Evolutionary conservation across 2,329 filamentous ascomycete genomes (phyloP).

Genomic region (Fusarium nisikadoi): DNA sequence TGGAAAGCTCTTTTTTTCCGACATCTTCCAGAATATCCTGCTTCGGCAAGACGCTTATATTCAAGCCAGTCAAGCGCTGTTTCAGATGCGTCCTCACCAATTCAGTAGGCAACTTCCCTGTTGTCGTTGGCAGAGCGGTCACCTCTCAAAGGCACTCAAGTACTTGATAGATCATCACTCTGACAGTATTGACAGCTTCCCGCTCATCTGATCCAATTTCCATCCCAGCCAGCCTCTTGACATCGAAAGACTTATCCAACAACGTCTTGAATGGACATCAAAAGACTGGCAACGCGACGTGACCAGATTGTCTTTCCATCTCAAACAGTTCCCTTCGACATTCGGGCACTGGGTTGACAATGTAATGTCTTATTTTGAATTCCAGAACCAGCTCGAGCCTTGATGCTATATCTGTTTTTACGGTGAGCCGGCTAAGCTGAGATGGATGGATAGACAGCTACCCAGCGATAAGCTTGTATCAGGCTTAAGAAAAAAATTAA

Average conservation of each 20-base stretch:
- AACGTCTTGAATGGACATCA: neutral
- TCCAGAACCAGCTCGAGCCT: neutral
- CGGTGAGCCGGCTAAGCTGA: no score
- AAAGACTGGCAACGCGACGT: accelerated
- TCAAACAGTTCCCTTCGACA: neutral
- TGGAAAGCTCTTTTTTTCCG: neutral
- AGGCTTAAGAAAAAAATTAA: no score
- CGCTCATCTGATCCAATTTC: neutral
- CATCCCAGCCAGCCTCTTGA: neutral
- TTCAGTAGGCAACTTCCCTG: neutral
- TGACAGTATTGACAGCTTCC: neutral
- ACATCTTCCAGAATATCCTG: neutral
- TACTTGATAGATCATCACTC: neutral
- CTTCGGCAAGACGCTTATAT: neutral
- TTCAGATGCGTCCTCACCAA: neutral
- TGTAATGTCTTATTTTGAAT: neutral
- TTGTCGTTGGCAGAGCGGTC: neutral
- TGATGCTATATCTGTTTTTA: no score
- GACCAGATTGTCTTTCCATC: neutral
- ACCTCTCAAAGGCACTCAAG: neutral
- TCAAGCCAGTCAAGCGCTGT: neutral
- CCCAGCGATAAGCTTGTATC: no score
- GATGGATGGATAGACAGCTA: no score
- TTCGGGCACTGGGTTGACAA: neutral
- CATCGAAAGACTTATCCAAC: neutral